Conservation (phyloP, 2,329 filamentous ascomycete species). For the Periconia macrospinosa region DNA sequence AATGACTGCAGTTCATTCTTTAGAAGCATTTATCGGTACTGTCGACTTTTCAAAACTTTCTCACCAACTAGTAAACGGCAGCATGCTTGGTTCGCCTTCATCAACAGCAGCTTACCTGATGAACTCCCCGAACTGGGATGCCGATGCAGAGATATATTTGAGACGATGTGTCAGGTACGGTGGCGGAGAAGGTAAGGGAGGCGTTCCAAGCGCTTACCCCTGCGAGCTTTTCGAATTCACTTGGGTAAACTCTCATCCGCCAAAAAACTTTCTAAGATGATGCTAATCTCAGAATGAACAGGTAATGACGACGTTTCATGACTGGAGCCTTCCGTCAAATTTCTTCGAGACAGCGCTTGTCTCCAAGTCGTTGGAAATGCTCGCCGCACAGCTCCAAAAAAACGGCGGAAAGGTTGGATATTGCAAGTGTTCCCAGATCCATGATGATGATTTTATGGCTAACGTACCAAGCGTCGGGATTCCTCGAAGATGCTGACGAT, state of each 20-base stretch:
- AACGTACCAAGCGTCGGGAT: slow-evolving; percentile 4
- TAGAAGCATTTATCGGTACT: slow-evolving; percentile 44
- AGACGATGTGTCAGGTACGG: slow-evolving; percentile 1
- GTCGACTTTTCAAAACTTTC: slow-evolving; percentile 42
- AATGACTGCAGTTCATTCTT: slow-evolving; percentile 41
- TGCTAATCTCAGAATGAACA: not conserved
- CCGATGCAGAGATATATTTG: slow-evolving; percentile 38
- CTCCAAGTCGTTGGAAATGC: no score
- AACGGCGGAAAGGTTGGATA: no score
- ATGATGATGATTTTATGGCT: not conserved
- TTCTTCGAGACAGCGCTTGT: no score
- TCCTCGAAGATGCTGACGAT: slow-evolving; percentile 11
- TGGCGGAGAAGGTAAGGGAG: slow-evolving; percentile 8
- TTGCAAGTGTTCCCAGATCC: not conserved
- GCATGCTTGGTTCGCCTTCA: slow-evolving; percentile 45
- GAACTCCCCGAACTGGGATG: slow-evolving; percentile 33
- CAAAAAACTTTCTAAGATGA: not conserved
- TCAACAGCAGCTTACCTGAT: slow-evolving; percentile 47
- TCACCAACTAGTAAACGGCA: slow-evolving; percentile 37
- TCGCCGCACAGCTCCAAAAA: no score
- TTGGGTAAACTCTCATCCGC: slow-evolving; percentile 20
- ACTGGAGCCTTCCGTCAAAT: not conserved
- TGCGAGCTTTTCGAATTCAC: slow-evolving; percentile 31
- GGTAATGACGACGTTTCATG: slow-evolving; percentile 2
- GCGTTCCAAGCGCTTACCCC: slow-evolving; percentile 35